Conservation (phyloP, 1,284 basidiomycete genomes). For the Cystobasidium pallidum region DNA sequence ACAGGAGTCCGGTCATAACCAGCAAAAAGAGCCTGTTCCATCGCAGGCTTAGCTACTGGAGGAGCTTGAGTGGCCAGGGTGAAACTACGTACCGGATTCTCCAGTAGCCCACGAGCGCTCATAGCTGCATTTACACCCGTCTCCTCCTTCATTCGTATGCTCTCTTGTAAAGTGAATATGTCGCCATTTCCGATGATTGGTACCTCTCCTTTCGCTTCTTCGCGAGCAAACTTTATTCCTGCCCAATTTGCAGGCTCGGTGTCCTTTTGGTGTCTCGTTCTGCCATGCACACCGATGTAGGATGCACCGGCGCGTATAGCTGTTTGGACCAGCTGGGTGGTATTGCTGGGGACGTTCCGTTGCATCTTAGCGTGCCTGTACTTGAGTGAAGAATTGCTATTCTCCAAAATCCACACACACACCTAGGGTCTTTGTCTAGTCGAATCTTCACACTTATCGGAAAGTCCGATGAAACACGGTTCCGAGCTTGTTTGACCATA, state of each 20-base stretch:
- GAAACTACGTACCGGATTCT: constrained; percentile 60
- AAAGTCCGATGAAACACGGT: constrained; percentile 61
- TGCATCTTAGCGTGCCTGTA: not conserved
- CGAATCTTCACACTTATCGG: constrained; percentile 67
- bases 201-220: constrained; percentile 60
- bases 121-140: constrained; percentile 64
- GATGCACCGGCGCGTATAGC: constrained; percentile 60
- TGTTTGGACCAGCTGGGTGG: constrained; percentile 61
- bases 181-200: constrained; percentile 66
- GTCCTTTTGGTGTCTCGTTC: constrained; percentile 62
- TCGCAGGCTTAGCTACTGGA: constrained; percentile 3
- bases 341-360: constrained; percentile 55
- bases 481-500: constrained; percentile 63
- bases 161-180: constrained; percentile 62
- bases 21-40: constrained; percentile 61
- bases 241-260: constrained; percentile 62
- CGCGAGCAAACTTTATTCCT: constrained; percentile 62
- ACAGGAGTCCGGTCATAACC: constrained; percentile 61
- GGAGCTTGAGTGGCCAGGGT: constrained; percentile 18
- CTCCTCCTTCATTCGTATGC: constrained; percentile 57
- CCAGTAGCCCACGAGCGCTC: constrained; percentile 65
- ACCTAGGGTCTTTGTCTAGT: constrained; percentile 62
- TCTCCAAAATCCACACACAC: constrained; percentile 26
- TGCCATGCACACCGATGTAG: constrained; percentile 64
- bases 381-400: not conserved